Conservation (phyloP, 176 grass and related monocot species). For the Elymus sibiricus region DNA sequence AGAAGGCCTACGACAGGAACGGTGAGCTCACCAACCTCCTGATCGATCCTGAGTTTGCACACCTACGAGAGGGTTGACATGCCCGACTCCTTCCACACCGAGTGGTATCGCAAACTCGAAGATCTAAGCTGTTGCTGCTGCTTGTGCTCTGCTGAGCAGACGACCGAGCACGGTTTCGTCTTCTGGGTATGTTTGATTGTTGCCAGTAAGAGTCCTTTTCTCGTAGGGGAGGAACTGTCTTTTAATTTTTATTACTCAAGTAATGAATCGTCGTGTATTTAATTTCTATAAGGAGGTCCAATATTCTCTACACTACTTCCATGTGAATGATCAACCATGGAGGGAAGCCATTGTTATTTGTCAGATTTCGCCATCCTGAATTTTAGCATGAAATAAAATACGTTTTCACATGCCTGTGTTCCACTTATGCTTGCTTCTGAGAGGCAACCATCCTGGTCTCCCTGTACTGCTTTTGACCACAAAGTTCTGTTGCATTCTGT, state of each 20-base stretch:
- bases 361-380: not conserved
- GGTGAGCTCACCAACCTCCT: slow-evolving; percentile 60
- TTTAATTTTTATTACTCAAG: not conserved
- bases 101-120: slow-evolving; percentile 68
- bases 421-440: not conserved
- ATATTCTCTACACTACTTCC: not conserved
- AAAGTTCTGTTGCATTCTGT: too few species aligned
- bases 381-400: not conserved
- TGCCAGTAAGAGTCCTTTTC: not conserved
- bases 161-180: not conserved
- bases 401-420: too few species aligned
- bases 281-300: not conserved
- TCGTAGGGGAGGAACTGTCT: slow-evolving; percentile 12
- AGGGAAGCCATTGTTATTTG: not conserved
- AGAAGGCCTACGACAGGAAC: slow-evolving; percentile 72
- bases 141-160: not conserved
- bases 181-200: not conserved
- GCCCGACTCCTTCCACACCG: slow-evolving; percentile 60
- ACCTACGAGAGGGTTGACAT: slow-evolving; percentile 78
- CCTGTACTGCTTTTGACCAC: not conserved
- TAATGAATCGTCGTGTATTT: not conserved
- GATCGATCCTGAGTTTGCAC: slow-evolving; percentile 66
- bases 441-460: not conserved
- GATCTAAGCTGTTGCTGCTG: slow-evolving; percentile 39
- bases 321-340: not conserved